phyloP scores from a whole-genome alignment of 2,329 filamentous ascomycete genomes.

The Colletotrichum spinosum region DNA sequence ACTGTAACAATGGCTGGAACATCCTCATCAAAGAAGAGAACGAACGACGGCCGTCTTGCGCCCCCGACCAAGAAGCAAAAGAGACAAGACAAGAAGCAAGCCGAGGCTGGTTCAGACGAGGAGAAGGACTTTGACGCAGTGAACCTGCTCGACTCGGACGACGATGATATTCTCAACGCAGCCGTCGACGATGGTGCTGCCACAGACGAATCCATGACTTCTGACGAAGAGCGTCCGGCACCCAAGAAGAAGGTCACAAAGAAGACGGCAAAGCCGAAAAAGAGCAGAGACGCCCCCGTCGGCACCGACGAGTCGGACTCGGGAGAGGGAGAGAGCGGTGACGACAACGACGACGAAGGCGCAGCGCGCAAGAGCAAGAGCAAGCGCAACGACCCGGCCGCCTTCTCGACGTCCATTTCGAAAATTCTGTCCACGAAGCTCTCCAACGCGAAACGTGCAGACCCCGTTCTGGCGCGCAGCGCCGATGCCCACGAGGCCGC shows the following conservation, averaged over 20 bases:
- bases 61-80: constrained; percentile 63
- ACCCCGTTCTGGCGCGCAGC: constrained; percentile 92
- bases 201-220: constrained; percentile 51
- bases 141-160: constrained; percentile 67
- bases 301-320: constrained; percentile 47
- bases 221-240: constrained; percentile 47
- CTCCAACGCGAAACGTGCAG: constrained; percentile 81
- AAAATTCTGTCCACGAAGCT: constrained; percentile 94
- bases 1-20: constrained; percentile 42
- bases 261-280: constrained; percentile 40
- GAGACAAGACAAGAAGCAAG: constrained; percentile 61
- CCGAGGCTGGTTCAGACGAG: constrained; percentile 61
- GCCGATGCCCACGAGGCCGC: constrained; percentile 78
- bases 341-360: constrained; percentile 48
- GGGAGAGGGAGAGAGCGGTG: constrained; percentile 40
- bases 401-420: constrained; percentile 92
- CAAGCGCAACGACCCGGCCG: constrained; percentile 91
- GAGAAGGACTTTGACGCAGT: constrained; percentile 61
- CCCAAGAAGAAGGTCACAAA: constrained; percentile 44
- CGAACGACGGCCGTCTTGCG: constrained; percentile 46
- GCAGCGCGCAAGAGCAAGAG: constrained; percentile 63
- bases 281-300: constrained; percentile 30
- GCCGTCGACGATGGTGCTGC: constrained; percentile 61
- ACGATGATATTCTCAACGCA: constrained; percentile 67
- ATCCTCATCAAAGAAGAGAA: constrained; percentile 47